Percentiles rank a stretch among this genome's conserved stretches.
Evolutionary conservation across 2,329 filamentous ascomycete species (phyloP).

Genomic region (Hymenoscyphus occultus): DNA sequence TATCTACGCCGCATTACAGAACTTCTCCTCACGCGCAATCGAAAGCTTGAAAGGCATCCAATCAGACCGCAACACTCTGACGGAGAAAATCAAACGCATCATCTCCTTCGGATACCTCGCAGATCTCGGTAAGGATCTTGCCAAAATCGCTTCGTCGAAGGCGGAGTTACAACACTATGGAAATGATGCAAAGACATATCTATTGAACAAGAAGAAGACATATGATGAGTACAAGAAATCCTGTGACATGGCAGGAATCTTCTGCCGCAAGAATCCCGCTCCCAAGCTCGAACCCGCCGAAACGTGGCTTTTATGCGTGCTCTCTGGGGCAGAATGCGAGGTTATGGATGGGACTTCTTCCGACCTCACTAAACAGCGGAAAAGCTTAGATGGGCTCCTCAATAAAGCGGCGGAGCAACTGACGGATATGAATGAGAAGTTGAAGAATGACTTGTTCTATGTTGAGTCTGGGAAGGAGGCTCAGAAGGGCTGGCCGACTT

Average conservation of each 20-base stretch:
- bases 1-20: neutral
- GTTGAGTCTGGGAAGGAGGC: too few relatives aligned
- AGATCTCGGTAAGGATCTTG: neutral
- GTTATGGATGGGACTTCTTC: neutral
- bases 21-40: neutral
- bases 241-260: neutral
- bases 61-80: neutral
- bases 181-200: neutral
- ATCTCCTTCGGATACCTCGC: neutral
- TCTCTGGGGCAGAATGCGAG: neutral
- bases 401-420: too few relatives aligned
- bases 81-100: neutral
- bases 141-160: neutral
- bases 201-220: neutral
- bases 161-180: neutral
- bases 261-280: neutral
- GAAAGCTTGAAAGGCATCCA: neutral
- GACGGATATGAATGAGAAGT: too few relatives aligned
- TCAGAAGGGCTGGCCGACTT: too few relatives aligned
- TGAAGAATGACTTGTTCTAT: too few relatives aligned
- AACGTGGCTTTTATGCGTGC: neutral
- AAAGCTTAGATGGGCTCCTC: neutral
- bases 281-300: neutral
- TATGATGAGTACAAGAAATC: neutral
- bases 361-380: neutral